Conservation (phyloP, 768 basidiomycete genomes). For the Lentinula sp. region DNA sequence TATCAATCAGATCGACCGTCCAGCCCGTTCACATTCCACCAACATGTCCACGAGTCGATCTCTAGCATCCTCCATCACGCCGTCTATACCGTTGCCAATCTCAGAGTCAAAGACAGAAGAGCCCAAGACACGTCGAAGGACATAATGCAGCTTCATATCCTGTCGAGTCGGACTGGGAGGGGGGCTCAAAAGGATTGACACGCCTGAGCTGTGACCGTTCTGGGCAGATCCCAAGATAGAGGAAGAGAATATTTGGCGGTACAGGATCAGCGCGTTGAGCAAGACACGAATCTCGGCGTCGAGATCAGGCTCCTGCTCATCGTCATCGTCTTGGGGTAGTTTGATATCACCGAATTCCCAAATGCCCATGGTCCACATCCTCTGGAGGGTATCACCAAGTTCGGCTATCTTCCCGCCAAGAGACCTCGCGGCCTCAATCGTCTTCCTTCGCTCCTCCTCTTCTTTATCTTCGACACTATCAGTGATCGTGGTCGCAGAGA, state of each 20-base stretch:
- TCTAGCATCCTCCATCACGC: conserved; percentile 63
- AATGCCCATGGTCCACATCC: conserved; percentile 41
- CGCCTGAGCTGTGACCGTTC: conserved; percentile 8
- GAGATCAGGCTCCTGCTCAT: conserved; percentile 17
- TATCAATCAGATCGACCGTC: neutral
- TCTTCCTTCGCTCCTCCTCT: conserved; percentile 36
- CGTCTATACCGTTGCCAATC: conserved; percentile 31
- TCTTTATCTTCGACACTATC: conserved; percentile 20
- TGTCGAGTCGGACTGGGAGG: conserved; percentile 44
- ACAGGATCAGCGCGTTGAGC: conserved; percentile 54
- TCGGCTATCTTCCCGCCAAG: conserved; percentile 54
- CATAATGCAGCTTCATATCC: conserved; percentile 33
- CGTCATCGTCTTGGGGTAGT: conserved; percentile 14
- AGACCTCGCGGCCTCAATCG: conserved; percentile 53
- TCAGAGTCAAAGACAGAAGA: conserved; percentile 34
- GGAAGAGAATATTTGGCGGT: conserved; percentile 50
- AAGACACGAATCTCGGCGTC: conserved; percentile 48
- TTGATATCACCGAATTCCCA: conserved; percentile 23
- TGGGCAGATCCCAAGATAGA: conserved; percentile 10
- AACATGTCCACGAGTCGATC: conserved; percentile 75
- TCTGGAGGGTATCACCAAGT: conserved; percentile 51
- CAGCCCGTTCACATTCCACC: conserved; percentile 25
- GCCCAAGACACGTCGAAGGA: conserved; percentile 51
- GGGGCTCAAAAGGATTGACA: conserved; percentile 46
- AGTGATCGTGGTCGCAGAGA: neutral